These are phyloP conservation scores for Pulicaria dysenterica DNA, from an alignment of 129 eudicot species.

Conservation along the genomic window DNA sequence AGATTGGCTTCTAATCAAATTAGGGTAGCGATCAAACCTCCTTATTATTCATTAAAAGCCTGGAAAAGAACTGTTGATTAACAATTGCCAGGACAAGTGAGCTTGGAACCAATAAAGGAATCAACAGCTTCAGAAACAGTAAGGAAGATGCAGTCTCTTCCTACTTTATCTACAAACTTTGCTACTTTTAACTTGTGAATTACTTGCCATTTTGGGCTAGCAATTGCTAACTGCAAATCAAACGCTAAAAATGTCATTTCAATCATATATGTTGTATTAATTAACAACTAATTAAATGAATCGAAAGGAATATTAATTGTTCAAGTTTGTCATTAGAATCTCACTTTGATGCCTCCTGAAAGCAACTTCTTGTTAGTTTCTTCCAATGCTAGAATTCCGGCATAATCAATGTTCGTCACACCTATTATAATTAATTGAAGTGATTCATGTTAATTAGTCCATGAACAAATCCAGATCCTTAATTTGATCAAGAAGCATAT, in stretches of 20 bases:
- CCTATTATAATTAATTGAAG: slow-evolving; percentile 26
- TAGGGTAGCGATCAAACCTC: slow-evolving; percentile 16
- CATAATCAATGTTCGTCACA: slow-evolving; percentile 57
- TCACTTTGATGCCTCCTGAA: slow-evolving; percentile 50
- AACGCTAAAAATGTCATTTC: background rate
- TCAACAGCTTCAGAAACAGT: slow-evolving; percentile 61
- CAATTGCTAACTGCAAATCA: slow-evolving; percentile 48
- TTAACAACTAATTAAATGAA: background rate
- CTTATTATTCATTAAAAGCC: slow-evolving; percentile 5
- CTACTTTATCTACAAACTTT: slow-evolving; percentile 46
- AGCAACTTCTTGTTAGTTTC: slow-evolving; percentile 51
- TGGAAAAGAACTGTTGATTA: slow-evolving; percentile 9
- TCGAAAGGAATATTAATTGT: background rate
- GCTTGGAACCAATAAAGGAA: slow-evolving; percentile 44
- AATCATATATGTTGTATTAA: too few relatives aligned
- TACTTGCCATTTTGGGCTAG: slow-evolving; percentile 62
- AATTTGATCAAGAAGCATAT: background rate
- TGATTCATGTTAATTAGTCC: background rate
- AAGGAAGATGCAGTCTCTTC: slow-evolving; percentile 55
- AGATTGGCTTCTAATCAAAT: slow-evolving; percentile 21
- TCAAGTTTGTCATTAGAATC: slow-evolving; percentile 17
- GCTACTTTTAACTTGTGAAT: slow-evolving; percentile 58
- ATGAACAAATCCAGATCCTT: background rate
- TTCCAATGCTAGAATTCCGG: slow-evolving; percentile 54
- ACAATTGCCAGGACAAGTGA: slow-evolving; percentile 28